Evolutionary conservation across 2,329 filamentous ascomycete genomes (phyloP).

Genomic region (Calonectria ilicicola): DNA sequence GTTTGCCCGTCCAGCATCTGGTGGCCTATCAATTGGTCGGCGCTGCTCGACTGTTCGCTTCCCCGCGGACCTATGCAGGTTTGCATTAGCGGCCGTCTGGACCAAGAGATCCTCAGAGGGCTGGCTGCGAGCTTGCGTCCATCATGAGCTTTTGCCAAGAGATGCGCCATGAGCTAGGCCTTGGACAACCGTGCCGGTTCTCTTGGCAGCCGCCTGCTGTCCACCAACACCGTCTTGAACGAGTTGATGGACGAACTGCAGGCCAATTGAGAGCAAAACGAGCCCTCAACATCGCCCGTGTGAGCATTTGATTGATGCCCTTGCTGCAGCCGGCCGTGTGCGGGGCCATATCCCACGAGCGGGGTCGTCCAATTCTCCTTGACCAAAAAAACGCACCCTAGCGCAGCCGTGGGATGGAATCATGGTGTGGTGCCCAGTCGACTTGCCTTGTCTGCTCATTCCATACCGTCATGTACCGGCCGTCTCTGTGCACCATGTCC

Average conservation of each 20-base stretch:
- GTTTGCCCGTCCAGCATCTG: neutral
- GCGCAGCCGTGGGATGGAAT: slow-evolving; percentile 7
- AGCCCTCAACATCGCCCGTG: neutral
- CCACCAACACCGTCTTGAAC: neutral
- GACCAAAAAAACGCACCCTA: slow-evolving; percentile 6
- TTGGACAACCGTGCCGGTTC: neutral
- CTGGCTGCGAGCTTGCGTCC: neutral
- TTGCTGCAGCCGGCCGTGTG: neutral
- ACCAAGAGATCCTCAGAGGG: neutral
- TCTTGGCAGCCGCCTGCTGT: neutral
- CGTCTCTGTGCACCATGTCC: neutral
- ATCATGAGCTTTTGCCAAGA: neutral
- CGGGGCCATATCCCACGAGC: slow-evolving; percentile 9
- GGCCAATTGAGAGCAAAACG: neutral
- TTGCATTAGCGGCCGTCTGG: slow-evolving; percentile 9
- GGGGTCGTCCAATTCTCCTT: slow-evolving; percentile 16
- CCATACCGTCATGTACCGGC: neutral
- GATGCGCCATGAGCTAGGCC: neutral
- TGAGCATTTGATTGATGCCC: neutral
- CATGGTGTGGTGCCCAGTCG: neutral
- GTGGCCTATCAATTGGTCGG: neutral
- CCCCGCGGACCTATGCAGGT: slow-evolving; percentile 2
- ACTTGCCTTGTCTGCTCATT: slow-evolving; percentile 3
- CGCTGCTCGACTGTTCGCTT: neutral
- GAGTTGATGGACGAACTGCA: too few species aligned